Percentiles rank a stretch among this genome's conserved stretches.
phyloP scores from a whole-genome alignment of 768 basidiomycete genomes.

The Amanita phalloides region DNA sequence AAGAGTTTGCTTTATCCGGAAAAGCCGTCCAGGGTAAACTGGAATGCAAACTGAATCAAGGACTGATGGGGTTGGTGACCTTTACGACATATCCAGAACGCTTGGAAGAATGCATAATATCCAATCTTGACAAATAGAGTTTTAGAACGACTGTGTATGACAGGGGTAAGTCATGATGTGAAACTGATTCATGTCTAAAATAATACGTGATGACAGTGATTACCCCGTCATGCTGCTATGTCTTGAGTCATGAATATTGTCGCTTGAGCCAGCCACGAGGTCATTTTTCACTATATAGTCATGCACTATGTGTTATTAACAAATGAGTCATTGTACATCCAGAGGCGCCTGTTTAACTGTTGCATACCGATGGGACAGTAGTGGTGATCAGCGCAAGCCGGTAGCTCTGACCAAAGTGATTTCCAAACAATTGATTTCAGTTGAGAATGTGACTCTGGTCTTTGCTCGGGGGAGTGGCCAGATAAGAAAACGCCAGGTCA shows the following conservation, averaged over 20 bases:
- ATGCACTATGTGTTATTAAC: background rate
- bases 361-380: too few species aligned
- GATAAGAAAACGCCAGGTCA: background rate
- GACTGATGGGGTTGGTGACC: conserved; percentile 27
- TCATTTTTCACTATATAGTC: too few species aligned
- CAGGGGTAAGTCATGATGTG: conserved; percentile 23
- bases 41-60: conserved; percentile 21
- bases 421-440: background rate
- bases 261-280: background rate
- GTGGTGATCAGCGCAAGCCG: background rate
- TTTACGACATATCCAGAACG: conserved; percentile 27
- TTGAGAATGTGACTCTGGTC: background rate
- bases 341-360: too few species aligned
- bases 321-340: too few species aligned
- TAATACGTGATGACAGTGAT: conserved; percentile 1
- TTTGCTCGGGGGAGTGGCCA: background rate
- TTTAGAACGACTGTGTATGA: conserved; percentile 32
- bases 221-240: background rate
- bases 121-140: conserved; percentile 33
- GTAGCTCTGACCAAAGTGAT: background rate
- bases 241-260: background rate
- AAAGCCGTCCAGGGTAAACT: conserved; percentile 15
- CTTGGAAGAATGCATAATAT: conserved; percentile 13
- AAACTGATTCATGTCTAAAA: conserved; percentile 21
- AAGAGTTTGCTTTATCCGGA: conserved; percentile 23